These are phyloP conservation scores for Penicillium sp. DNA, from an alignment of 2,329 filamentous ascomycete species.

Conservation along the genomic window DNA sequence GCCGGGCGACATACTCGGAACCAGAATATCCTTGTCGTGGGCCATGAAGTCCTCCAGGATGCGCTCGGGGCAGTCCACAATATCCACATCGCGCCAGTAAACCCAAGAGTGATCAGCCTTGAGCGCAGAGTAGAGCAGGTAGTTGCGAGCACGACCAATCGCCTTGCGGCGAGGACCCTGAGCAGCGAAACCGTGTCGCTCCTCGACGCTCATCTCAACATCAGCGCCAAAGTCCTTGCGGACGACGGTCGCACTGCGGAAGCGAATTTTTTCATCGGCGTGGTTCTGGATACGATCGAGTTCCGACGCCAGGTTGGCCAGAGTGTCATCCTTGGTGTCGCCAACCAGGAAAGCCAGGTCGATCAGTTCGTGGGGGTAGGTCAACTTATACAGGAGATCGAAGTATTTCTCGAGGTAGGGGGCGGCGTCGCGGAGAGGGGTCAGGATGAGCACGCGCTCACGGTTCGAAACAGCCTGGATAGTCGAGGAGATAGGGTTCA, in stretches of 20 bases:
- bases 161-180: slow-evolving; percentile 88
- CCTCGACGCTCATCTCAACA: slow-evolving; percentile 74
- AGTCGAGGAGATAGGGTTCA: slow-evolving; percentile 82
- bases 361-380: slow-evolving; percentile 92
- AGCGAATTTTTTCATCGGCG: slow-evolving; percentile 71
- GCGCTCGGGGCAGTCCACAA: slow-evolving; percentile 80
- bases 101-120: slow-evolving; percentile 98
- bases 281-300: slow-evolving; percentile 83
- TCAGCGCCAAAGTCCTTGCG: slow-evolving; percentile 85
- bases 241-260: slow-evolving; percentile 79
- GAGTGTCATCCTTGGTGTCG: slow-evolving; percentile 86
- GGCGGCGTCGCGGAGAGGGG: slow-evolving; percentile 86
- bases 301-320: slow-evolving; percentile 81
- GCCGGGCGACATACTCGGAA: slow-evolving; percentile 73
- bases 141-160: slow-evolving; percentile 89
- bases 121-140: slow-evolving; percentile 76
- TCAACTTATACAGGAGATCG: slow-evolving; percentile 82
- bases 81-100: slow-evolving; percentile 97
- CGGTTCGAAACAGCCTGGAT: slow-evolving; percentile 73
- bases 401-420: slow-evolving; percentile 85
- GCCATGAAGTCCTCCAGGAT: slow-evolving; percentile 95
- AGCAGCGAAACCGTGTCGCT: slow-evolving; percentile 80
- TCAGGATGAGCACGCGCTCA: slow-evolving; percentile 87
- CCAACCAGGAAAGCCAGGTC: slow-evolving; percentile 93
- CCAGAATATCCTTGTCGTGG: slow-evolving; percentile 87